These are phyloP conservation scores for Luvunga scandens DNA, from an alignment of 345 rosid genomes.

Conservation along the genomic window DNA sequence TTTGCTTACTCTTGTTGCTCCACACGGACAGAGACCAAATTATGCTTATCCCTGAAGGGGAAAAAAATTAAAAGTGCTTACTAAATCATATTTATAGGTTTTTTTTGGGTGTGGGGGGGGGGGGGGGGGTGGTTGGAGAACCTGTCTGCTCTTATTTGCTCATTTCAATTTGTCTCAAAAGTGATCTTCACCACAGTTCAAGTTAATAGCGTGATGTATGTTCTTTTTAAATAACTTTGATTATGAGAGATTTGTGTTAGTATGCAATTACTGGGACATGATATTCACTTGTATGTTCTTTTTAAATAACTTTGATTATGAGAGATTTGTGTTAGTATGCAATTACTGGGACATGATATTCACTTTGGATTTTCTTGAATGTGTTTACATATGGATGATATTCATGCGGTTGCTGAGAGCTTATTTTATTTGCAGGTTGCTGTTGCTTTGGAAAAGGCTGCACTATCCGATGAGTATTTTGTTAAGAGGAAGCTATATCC, in stretches of 20 bases:
- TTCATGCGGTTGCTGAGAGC: not conserved
- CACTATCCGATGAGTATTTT: conserved; percentile 88
- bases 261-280: not conserved
- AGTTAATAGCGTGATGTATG: not conserved
- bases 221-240: not conserved
- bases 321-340: not conserved
- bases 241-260: not conserved
- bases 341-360: not conserved
- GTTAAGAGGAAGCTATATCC: conserved; percentile 91
- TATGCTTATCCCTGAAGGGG: not conserved
- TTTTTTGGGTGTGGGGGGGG: too few relatives aligned
- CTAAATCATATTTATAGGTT: not conserved
- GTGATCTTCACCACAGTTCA: not conserved
- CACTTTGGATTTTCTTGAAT: not conserved
- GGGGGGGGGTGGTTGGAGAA: not conserved
- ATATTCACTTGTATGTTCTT: not conserved
- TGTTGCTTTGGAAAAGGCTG: conserved; percentile 93
- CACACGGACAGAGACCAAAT: not conserved
- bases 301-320: not conserved
- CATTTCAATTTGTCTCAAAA: not conserved
- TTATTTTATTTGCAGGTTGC: conserved; percentile 61
- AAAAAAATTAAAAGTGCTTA: not conserved
- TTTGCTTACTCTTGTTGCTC: not conserved
- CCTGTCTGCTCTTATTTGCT: not conserved
- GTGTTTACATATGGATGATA: not conserved